Evolutionary conservation across 2,329 filamentous ascomycete genomes (phyloP), one percentile per base, ranked within the genome.

Genomic region (Penicillium brasilianum): DNA sequence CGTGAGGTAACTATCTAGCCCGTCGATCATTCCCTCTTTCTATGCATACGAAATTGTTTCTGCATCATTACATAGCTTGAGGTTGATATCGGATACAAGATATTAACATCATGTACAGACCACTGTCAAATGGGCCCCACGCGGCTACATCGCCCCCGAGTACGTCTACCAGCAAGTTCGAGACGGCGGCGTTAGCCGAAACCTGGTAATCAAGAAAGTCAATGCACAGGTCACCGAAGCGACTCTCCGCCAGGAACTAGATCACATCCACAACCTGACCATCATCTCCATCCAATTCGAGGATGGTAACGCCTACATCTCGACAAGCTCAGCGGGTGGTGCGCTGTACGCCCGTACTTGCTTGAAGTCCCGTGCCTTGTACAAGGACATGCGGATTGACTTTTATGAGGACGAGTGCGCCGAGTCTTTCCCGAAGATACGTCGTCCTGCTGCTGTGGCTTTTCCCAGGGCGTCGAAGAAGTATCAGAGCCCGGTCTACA

Each of bases 211-310:
- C 44, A 84, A 85, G 59, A 83, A 84, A 10, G 85, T 85, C 66
- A 81, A 81, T 67, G 78, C 78, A 56, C 83, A 79, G 56, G 79
- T 90, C 66, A 92, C 87, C 0, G 88, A 88, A 66, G 78, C 85
- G 8, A 77, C 78, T 16, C 87, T 96, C 64, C 87, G 89, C 11
- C 83, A 88, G 4, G 90, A 96, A 68, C 82, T 95, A 39, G 89
- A 93, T 25, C 92, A 96, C 72, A 94, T 96, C 62, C 88, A 94
- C 78, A 91, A 91, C 63, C 82, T 96, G 1, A 80, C 89, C 22
- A 84, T 96, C 11, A 82, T 95, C 69, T 84, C 84, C 46, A 78
- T 95, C 48, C 76, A 78, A 8, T 89, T 90, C 73, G 75, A 77
- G 2, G 79, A 82, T 18, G 82, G 82, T 4, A 85, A 87, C 73